These are phyloP conservation scores for Moesziomyces sp. DNA, from an alignment of 1,284 basidiomycete genomes.

Conservation along the genomic window DNA sequence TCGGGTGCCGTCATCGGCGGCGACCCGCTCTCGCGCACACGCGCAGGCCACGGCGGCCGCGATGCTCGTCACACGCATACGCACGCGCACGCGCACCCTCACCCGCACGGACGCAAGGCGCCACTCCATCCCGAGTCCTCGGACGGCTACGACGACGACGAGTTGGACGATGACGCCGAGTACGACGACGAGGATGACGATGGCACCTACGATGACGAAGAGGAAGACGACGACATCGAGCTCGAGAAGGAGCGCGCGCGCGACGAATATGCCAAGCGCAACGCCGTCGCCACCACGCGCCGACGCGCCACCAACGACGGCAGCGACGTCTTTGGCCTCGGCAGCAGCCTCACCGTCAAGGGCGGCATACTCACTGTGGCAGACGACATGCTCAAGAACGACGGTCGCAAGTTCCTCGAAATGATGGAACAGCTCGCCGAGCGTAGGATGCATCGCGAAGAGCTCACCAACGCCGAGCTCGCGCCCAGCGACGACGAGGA, in stretches of 20 bases:
- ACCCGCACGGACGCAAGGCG: slow-evolving; percentile 37
- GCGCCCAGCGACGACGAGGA: slow-evolving; percentile 70
- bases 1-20: slow-evolving; percentile 85
- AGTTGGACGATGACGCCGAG: slow-evolving; percentile 66
- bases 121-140: slow-evolving; percentile 44
- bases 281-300: slow-evolving; percentile 23
- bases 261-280: slow-evolving; percentile 56
- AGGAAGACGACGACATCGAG: slow-evolving; percentile 59
- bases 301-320: slow-evolving; percentile 47
- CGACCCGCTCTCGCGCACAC: slow-evolving; percentile 69
- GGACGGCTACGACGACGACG: slow-evolving; percentile 60
- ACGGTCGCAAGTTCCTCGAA: slow-evolving; percentile 97
- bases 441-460: slow-evolving; percentile 89
- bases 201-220: slow-evolving; percentile 64
- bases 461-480: slow-evolving; percentile 70
- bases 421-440: slow-evolving; percentile 99
- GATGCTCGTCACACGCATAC: slow-evolving; percentile 49
- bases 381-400: slow-evolving; percentile 96
- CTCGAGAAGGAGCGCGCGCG: slow-evolving; percentile 62
- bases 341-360: slow-evolving; percentile 82
- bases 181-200: slow-evolving; percentile 73
- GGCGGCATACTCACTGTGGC: slow-evolving; percentile 98
- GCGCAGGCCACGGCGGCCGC: slow-evolving; percentile 24
- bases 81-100: slow-evolving; percentile 50
- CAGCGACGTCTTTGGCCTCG: slow-evolving; percentile 81